phyloP scores from a whole-genome alignment of 1,139 yeast genomes.

The Suhomyces choctaworum region DNA sequence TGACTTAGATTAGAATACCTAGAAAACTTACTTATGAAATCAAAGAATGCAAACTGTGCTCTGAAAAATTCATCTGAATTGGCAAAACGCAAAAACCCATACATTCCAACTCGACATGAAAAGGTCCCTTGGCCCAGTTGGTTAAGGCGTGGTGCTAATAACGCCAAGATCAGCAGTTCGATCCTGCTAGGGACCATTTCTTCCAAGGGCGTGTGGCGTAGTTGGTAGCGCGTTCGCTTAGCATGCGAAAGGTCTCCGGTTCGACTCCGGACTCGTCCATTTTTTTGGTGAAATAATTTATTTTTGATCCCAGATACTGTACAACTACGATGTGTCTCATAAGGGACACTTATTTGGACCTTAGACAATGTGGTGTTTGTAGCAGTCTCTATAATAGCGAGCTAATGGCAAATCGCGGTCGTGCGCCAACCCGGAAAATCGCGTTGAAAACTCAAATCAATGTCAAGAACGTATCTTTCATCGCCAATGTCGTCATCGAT shows the following conservation, averaged over 20 bases:
- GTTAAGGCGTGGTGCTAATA: conserved; percentile 90
- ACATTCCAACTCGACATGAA: not conserved
- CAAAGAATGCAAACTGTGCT: too few relatives aligned
- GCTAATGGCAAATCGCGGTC: not conserved
- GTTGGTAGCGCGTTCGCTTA: conserved; percentile 92
- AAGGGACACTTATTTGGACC: too few relatives aligned
- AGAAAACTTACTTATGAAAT: too few relatives aligned
- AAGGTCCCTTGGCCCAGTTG: conserved; percentile 77
- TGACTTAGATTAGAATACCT: too few relatives aligned
- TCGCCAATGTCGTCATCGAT: conserved; percentile 63
- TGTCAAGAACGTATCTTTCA: conserved; percentile 37
- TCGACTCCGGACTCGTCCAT: conserved; percentile 89
- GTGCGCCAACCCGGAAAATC: conserved; percentile 10
- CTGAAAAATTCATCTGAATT: too few relatives aligned
- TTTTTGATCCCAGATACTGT: too few relatives aligned
- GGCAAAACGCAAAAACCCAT: not conserved
- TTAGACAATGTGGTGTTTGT: not conserved
- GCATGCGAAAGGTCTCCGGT: conserved; percentile 91
- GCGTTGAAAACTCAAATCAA: conserved; percentile 13
- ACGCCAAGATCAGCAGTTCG: conserved; percentile 85
- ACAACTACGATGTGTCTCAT: not conserved
- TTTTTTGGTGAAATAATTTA: too few relatives aligned
- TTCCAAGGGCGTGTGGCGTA: conserved; percentile 79
- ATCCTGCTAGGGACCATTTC: conserved; percentile 78
- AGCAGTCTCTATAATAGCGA: not conserved